A percentile compares a stretch with the other conserved stretches of the same genome.
These are phyloP conservation scores for Aspergillus arachidicola DNA, from an alignment of 2,329 filamentous ascomycete genomes.

Conservation along the genomic window DNA sequence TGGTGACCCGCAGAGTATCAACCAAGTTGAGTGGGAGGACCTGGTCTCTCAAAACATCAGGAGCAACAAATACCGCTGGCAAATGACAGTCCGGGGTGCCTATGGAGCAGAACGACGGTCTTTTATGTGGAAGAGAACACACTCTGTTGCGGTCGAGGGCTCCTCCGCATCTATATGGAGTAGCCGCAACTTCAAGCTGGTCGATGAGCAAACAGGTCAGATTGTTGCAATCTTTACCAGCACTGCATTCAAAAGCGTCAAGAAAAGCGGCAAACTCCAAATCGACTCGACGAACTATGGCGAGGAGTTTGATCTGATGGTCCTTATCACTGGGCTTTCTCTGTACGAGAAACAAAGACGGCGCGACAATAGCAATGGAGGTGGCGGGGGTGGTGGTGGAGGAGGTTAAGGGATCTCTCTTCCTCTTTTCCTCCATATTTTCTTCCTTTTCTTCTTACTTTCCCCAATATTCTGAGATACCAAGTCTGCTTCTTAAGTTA, in stretches of 20 bases:
- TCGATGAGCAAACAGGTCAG: constrained; percentile 31
- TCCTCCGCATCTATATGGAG: constrained; percentile 24
- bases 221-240: constrained; percentile 36
- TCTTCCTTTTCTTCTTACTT: neutral
- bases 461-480: constrained; percentile 7
- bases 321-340: constrained; percentile 29
- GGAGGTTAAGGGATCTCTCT: constrained; percentile 1
- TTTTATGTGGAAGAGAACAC: constrained; percentile 40
- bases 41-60: constrained; percentile 28
- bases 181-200: constrained; percentile 35
- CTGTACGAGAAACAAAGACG: constrained; percentile 30
- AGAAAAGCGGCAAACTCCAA: constrained; percentile 36
- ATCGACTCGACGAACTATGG: constrained; percentile 29
- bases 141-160: constrained; percentile 30
- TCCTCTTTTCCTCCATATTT: neutral
- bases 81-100: constrained; percentile 22
- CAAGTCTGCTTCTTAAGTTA: neutral
- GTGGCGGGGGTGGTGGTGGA: constrained; percentile 16
- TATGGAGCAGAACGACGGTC: constrained; percentile 17
- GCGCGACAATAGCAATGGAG: constrained; percentile 11
- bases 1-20: constrained; percentile 28
- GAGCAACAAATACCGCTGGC: constrained; percentile 32
- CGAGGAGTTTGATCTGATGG: constrained; percentile 32
- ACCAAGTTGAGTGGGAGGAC: constrained; percentile 33
- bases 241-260: constrained; percentile 29